Evolutionary conservation across 176 grass and related monocot species (phyloP).

Genomic region (Raddia guianensis): DNA sequence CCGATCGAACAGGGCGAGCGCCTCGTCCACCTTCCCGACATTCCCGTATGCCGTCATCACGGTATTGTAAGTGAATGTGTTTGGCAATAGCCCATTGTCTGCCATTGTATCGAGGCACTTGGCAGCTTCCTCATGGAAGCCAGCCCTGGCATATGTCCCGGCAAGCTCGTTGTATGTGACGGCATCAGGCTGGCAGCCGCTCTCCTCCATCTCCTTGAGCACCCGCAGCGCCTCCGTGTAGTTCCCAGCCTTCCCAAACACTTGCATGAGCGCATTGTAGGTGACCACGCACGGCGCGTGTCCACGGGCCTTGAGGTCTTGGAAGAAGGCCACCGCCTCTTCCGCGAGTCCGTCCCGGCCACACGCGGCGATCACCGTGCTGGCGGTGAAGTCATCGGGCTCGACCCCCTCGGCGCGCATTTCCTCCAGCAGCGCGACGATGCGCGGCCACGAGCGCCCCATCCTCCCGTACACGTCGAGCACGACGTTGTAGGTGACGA

Average conservation of each 20-base stretch:
- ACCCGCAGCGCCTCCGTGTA: constrained; percentile 58
- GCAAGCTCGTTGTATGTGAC: constrained; percentile 83
- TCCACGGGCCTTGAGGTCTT: constrained; percentile 63
- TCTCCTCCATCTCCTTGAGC: constrained; percentile 76
- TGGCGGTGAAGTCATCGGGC: constrained; percentile 84
- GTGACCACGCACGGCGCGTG: constrained; percentile 65
- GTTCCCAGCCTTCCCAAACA: constrained; percentile 75
- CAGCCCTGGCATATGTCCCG: constrained; percentile 68
- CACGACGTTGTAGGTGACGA: constrained; percentile 94
- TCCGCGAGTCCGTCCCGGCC: constrained; percentile 60
- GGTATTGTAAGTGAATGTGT: constrained; percentile 70
- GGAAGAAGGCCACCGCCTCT: constrained; percentile 68
- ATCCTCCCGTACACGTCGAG: constrained; percentile 82
- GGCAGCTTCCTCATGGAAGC: constrained; percentile 68
- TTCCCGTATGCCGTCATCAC: constrained; percentile 77
- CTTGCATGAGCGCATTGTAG: constrained; percentile 82
- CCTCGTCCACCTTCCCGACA: constrained; percentile 61
- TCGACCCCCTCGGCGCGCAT: constrained; percentile 44
- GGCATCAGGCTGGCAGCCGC: constrained; percentile 55
- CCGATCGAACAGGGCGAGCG: constrained; percentile 59
- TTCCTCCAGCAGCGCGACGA: constrained; percentile 68
- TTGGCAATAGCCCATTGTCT: constrained; percentile 67
- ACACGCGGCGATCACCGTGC: constrained; percentile 77
- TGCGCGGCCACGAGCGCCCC: constrained; percentile 75
- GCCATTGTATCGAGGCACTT: constrained; percentile 69